Conservation (phyloP, 495 filamentous ascomycete genomes). For the Aspergillus sparsus region DNA sequence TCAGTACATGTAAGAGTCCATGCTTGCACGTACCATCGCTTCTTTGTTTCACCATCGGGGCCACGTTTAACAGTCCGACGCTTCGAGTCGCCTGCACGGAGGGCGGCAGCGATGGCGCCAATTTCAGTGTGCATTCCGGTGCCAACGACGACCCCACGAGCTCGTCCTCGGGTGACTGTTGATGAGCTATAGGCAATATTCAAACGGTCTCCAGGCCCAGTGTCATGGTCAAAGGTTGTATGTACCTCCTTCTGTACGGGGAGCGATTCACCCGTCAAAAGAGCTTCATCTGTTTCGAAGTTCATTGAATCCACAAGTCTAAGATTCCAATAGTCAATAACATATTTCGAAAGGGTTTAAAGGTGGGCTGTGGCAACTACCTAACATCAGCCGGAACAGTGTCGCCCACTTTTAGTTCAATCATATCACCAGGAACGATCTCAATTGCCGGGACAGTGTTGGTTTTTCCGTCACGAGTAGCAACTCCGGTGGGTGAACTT, state of each 20-base stretch:
- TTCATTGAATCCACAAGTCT: constrained; percentile 67
- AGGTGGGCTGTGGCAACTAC: constrained; percentile 17
- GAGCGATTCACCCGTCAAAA: constrained; percentile 77
- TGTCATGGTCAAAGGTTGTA: constrained; percentile 45
- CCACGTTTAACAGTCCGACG: constrained; percentile 59
- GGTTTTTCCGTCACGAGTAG: constrained; percentile 55
- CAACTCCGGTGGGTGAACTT: constrained; percentile 61
- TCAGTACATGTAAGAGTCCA: constrained; percentile 66
- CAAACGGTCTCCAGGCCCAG: constrained; percentile 66
- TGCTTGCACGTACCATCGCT: constrained; percentile 68
- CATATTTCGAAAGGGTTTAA: background rate
- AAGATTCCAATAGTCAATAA: constrained; percentile 12
- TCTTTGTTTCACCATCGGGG: constrained; percentile 56
- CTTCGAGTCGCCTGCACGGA: constrained; percentile 50
- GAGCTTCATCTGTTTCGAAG: constrained; percentile 71
- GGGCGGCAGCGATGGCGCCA: constrained; percentile 65
- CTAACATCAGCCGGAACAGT: constrained; percentile 73
- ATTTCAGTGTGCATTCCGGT: constrained; percentile 74
- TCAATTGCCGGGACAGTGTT: constrained; percentile 54
- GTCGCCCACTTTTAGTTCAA: constrained; percentile 80
- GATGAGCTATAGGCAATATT: constrained; percentile 74
- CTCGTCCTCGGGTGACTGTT: constrained; percentile 70
- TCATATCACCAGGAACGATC: constrained; percentile 65
- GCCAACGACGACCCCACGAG: constrained; percentile 66
- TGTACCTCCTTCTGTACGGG: constrained; percentile 63